phyloP scores from a whole-genome alignment of 2,329 filamentous ascomycete genomes.

The Geosmithia putterillii region DNA sequence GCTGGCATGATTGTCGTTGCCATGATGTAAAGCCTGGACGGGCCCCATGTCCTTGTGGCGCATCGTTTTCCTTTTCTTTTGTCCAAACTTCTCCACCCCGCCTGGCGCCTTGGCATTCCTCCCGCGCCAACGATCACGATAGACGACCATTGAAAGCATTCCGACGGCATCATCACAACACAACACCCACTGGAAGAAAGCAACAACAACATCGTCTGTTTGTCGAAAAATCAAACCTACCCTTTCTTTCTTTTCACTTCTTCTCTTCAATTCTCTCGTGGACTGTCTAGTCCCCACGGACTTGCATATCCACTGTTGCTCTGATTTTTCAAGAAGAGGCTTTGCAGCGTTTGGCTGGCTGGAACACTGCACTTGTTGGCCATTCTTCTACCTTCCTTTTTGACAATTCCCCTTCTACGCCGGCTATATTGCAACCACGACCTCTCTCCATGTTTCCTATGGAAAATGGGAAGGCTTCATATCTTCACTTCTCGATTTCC shows the following conservation, averaged over 20 bases:
- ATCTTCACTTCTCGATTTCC: too few relatives aligned
- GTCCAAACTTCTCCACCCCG: background rate
- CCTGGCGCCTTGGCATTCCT: background rate
- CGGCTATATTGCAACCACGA: too few relatives aligned
- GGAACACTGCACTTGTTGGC: background rate
- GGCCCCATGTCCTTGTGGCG: background rate
- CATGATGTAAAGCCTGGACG: constrained; percentile 38
- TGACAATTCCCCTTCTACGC: background rate
- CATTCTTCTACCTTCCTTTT: background rate
- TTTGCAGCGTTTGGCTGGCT: background rate
- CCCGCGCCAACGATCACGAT: constrained; percentile 1
- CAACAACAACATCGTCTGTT: background rate
- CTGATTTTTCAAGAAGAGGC: background rate
- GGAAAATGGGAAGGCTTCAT: too few relatives aligned
- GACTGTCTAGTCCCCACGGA: too few relatives aligned
- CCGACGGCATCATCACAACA: background rate
- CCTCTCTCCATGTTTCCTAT: too few relatives aligned
- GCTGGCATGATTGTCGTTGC: constrained; percentile 36
- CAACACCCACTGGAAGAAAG: background rate
- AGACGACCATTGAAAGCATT: constrained; percentile 1
- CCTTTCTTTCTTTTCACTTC: background rate
- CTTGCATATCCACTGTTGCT: background rate
- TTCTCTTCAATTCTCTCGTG: background rate
- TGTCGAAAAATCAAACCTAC: background rate
- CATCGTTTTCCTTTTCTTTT: background rate